phyloP scores from a whole-genome alignment of 2,329 filamentous ascomycete species.

The Metarhizium robertsii region DNA sequence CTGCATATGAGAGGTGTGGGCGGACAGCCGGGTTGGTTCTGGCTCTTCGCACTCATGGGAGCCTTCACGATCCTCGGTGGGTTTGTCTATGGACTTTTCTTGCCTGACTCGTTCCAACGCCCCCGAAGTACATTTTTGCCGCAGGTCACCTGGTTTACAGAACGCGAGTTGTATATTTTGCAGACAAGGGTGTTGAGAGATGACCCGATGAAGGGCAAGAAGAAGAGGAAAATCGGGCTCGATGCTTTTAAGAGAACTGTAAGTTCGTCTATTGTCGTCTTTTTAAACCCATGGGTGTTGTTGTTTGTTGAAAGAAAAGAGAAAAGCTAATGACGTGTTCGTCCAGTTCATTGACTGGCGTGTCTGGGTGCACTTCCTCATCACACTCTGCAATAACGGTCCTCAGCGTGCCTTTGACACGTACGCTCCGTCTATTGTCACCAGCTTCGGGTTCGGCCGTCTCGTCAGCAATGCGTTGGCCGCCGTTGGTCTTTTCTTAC shows the following conservation, averaged over 20 bases:
- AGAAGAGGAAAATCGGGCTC: constrained; percentile 36
- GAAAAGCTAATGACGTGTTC: not conserved
- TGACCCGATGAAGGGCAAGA: constrained; percentile 35
- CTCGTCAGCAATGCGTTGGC: constrained; percentile 44
- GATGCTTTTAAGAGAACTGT: constrained; percentile 34
- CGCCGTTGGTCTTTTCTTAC: constrained; percentile 42
- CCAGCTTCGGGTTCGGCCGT: constrained; percentile 38
- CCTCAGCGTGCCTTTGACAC: constrained; percentile 39
- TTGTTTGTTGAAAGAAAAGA: too few relatives aligned
- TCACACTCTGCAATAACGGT: constrained; percentile 39
- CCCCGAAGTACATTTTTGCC: constrained; percentile 33
- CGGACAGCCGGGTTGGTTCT: constrained; percentile 44
- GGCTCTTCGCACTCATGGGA: constrained; percentile 45
- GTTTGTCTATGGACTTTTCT: constrained; percentile 30
- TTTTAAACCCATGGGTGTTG: too few relatives aligned
- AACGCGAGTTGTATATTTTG: constrained; percentile 32
- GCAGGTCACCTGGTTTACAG: constrained; percentile 22
- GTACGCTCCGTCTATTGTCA: constrained; percentile 45
- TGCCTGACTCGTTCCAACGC: constrained; percentile 35
- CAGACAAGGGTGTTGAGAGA: constrained; percentile 30
- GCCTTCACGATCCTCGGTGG: constrained; percentile 38
- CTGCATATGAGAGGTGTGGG: constrained; percentile 39
- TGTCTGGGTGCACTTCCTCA: constrained; percentile 41
- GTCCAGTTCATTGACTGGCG: constrained; percentile 37
- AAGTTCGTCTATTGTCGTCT: constrained; percentile 8